Conservation (phyloP, 345 rosid genomes). For the Kernera saxatilis region DNA sequence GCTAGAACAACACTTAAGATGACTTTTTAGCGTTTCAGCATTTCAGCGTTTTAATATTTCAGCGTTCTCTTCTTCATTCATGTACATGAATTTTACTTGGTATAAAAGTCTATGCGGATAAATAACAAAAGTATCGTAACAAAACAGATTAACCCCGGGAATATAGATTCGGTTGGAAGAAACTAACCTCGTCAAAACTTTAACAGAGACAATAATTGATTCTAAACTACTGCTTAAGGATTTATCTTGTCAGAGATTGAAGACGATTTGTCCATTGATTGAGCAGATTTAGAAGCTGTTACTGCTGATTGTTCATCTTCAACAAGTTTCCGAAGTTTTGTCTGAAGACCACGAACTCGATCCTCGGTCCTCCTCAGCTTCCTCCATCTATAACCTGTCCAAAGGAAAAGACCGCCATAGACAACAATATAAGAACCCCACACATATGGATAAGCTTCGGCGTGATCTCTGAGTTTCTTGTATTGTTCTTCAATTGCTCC, state of each 20-base stretch:
- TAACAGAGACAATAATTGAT: slow-evolving; percentile 1
- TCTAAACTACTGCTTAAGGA: not conserved
- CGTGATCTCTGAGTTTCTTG: slow-evolving; percentile 61
- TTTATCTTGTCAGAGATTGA: slow-evolving; percentile 26
- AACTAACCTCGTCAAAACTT: not conserved
- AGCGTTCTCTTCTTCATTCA: slow-evolving; percentile 1
- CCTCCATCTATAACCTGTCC: slow-evolving; percentile 74
- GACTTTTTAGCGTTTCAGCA: not conserved
- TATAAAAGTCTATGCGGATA: not conserved
- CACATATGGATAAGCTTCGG: slow-evolving; percentile 78
- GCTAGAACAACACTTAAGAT: not conserved
- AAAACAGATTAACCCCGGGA: not conserved
- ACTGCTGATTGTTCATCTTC: slow-evolving; percentile 47
- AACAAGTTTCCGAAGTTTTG: slow-evolving; percentile 52
- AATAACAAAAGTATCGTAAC: not conserved
- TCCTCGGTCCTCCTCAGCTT: slow-evolving; percentile 86
- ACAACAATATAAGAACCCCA: slow-evolving; percentile 89
- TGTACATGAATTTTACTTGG: slow-evolving; percentile 12
- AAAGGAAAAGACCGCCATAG: slow-evolving; percentile 75
- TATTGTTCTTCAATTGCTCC: slow-evolving; percentile 47
- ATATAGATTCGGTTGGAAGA: not conserved
- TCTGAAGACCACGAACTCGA: slow-evolving; percentile 74
- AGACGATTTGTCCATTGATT: slow-evolving; percentile 33
- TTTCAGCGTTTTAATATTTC: not conserved
- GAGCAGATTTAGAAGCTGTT: slow-evolving; percentile 29